Evolutionary conservation across 176 grass and related monocot genomes (phyloP).

Genomic region (Elymus sibiricus): DNA sequence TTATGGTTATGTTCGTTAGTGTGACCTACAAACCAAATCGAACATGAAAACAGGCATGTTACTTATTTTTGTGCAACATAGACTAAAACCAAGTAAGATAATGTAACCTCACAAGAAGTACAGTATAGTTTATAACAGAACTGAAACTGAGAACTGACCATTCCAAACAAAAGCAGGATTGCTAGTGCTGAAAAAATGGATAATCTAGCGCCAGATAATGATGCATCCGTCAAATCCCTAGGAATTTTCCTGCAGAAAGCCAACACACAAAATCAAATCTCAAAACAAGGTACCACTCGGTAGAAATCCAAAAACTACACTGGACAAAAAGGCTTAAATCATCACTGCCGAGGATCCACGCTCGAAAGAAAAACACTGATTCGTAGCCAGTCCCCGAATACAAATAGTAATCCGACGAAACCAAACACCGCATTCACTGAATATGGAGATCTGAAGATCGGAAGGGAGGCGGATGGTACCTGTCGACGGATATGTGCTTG

Average conservation of each 20-base stretch:
- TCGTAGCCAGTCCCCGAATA: not conserved
- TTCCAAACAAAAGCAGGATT: conserved; percentile 94
- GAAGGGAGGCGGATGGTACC: too few relatives aligned
- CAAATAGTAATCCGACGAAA: not conserved
- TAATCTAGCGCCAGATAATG: conserved; percentile 81
- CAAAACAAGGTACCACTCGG: not conserved
- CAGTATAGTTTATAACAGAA: not conserved
- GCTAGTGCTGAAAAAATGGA: conserved; percentile 73
- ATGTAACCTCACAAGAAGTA: not conserved
- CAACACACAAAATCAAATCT: conserved; percentile 12
- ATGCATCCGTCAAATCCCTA: conserved; percentile 93
- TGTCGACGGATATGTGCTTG: too few relatives aligned
- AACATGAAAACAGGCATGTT: too few relatives aligned
- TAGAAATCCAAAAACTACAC: not conserved
- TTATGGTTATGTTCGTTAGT: too few relatives aligned
- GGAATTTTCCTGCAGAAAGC: conserved; percentile 80
- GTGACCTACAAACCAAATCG: too few relatives aligned
- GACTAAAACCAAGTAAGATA: not conserved
- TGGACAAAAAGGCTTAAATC: not conserved
- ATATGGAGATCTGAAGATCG: too few relatives aligned
- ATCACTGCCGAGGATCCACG: not conserved
- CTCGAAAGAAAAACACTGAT: not conserved
- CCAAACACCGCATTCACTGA: not conserved
- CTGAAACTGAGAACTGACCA: conserved; percentile 44
- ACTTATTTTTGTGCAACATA: not conserved